Evolutionary conservation across 1,284 basidiomycete species (phyloP).

Genomic region (Cerrena zonata): DNA sequence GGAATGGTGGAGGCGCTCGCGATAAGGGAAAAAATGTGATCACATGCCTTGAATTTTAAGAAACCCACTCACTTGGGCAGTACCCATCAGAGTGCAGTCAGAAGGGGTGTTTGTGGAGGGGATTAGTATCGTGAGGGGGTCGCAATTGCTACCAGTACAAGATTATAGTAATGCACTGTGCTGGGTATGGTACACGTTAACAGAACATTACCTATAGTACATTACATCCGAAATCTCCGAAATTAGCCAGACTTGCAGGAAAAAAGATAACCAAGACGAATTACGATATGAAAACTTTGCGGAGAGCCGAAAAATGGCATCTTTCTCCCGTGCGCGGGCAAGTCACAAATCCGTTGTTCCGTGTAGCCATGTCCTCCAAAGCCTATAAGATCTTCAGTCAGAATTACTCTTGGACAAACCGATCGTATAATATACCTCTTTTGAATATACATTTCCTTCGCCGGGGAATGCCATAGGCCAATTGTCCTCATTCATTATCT

Average conservation of each 20-base stretch:
- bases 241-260: neutral
- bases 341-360: constrained; percentile 67
- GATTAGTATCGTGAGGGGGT: too few relatives aligned
- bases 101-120: too few relatives aligned
- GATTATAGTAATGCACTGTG: too few relatives aligned
- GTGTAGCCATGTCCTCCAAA: constrained; percentile 76
- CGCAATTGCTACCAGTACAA: neutral
- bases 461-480: constrained; percentile 82
- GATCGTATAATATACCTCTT: constrained; percentile 56
- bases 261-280: neutral
- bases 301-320: constrained; percentile 62
- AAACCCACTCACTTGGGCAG: too few relatives aligned
- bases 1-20: neutral
- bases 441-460: constrained; percentile 88
- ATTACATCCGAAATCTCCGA: constrained; percentile 6
- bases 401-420: neutral
- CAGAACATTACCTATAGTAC: constrained; percentile 7
- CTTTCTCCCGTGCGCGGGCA: constrained; percentile 74
- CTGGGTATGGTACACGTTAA: neutral
- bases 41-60: neutral
- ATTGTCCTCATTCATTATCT: constrained; percentile 92
- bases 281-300: constrained; percentile 84
- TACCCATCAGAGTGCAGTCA: too few relatives aligned
- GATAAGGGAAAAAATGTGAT: neutral
- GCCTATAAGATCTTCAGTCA: constrained; percentile 43